phyloP scores from a whole-genome alignment of 1,284 basidiomycete species.

The Sporisorium reilianum region DNA sequence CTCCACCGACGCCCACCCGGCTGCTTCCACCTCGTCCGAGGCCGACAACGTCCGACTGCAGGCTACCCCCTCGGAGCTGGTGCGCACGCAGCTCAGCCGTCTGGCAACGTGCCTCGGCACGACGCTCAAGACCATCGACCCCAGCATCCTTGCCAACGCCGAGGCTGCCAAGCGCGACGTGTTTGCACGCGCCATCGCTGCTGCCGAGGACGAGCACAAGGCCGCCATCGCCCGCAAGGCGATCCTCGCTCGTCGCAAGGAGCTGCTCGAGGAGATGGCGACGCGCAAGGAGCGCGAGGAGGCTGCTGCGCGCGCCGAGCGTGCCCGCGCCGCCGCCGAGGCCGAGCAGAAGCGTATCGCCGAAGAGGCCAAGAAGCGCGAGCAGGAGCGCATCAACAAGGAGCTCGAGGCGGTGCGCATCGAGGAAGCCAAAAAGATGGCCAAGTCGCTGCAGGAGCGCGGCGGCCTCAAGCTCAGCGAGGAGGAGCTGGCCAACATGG shows the following conservation, averaged over 20 bases:
- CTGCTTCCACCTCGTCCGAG: slow-evolving; percentile 52
- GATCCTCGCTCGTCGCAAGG: slow-evolving; percentile 86
- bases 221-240: slow-evolving; percentile 64
- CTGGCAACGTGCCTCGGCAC: slow-evolving; percentile 66
- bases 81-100: slow-evolving; percentile 67
- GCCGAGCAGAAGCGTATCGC: slow-evolving; percentile 79
- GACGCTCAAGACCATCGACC: slow-evolving; percentile 64
- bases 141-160: slow-evolving; percentile 48
- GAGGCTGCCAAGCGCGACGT: slow-evolving; percentile 58
- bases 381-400: slow-evolving; percentile 81
- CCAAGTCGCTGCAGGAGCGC: slow-evolving; percentile 85
- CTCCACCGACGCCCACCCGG: slow-evolving; percentile 63
- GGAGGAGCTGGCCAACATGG: slow-evolving; percentile 81
- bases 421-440: slow-evolving; percentile 90
- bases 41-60: slow-evolving; percentile 64
- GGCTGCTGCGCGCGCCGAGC: slow-evolving; percentile 81
- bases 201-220: slow-evolving; percentile 66
- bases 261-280: slow-evolving; percentile 86
- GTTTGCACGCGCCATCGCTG: slow-evolving; percentile 62
- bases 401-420: slow-evolving; percentile 85
- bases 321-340: slow-evolving; percentile 73
- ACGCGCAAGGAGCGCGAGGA: slow-evolving; percentile 92
- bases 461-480: slow-evolving; percentile 87
- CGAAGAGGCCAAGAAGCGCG: slow-evolving; percentile 80
- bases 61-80: slow-evolving; percentile 66